Evolutionary conservation across 495 filamentous ascomycete genomes (phyloP).

Genomic region (Xylaria venustula): DNA sequence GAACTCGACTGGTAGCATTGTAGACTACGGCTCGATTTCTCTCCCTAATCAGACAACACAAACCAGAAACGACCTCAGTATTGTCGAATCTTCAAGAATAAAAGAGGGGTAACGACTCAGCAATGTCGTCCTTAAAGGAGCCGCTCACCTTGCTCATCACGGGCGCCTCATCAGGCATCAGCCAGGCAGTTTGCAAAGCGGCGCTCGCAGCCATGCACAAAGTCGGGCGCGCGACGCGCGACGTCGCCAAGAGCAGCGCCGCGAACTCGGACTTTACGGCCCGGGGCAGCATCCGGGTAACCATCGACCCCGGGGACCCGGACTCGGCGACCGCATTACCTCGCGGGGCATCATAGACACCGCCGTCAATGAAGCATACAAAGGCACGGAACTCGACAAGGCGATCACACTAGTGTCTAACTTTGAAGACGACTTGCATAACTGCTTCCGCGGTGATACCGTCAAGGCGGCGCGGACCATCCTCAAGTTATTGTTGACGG

Average conservation of each 20-base stretch:
- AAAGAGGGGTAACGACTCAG: not conserved
- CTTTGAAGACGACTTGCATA: not conserved
- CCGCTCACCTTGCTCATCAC: conserved; percentile 48
- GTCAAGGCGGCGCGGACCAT: conserved; percentile 41
- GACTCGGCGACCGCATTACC: not conserved
- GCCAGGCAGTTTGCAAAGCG: conserved; percentile 39
- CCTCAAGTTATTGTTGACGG: conserved; percentile 29
- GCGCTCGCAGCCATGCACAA: conserved; percentile 47
- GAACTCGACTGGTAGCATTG: not conserved
- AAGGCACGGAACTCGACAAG: conserved; percentile 15
- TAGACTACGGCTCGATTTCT: not conserved
- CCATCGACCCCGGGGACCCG: not conserved
- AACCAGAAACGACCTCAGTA: not conserved
- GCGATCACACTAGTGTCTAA: not conserved
- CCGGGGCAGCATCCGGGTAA: not conserved
- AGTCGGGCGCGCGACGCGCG: conserved; percentile 52
- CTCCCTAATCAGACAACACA: not conserved
- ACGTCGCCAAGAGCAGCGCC: not conserved
- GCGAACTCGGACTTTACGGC: not conserved
- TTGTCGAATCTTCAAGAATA: not conserved
- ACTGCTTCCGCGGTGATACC: conserved; percentile 34
- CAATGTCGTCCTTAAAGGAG: not conserved
- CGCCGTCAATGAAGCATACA: conserved; percentile 16
- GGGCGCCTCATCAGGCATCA: conserved; percentile 52
- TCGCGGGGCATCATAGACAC: conserved; percentile 11